These are phyloP conservation scores for Dacryopinax primogenitus DNA, from an alignment of 768 basidiomycete genomes.

Conservation along the genomic window DNA sequence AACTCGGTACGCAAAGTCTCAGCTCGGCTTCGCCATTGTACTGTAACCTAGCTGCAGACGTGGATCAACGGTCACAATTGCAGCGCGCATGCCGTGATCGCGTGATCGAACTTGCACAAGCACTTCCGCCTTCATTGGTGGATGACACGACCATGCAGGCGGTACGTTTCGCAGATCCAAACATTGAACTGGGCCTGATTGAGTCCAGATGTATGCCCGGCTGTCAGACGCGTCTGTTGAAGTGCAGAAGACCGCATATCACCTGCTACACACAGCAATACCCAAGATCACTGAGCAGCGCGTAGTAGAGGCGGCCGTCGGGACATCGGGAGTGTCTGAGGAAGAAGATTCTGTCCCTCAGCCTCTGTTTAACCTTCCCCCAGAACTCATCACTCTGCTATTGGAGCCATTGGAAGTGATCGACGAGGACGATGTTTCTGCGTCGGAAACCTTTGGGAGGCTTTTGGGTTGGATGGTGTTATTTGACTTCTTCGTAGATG, in stretches of 20 bases:
- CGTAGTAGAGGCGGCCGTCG: conserved; percentile 77
- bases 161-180: conserved; percentile 28
- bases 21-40: neutral
- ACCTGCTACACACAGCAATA: conserved; percentile 56
- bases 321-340: conserved; percentile 28
- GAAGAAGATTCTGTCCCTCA: conserved; percentile 31
- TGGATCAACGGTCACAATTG: neutral
- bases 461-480: conserved; percentile 84
- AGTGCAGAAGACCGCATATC: conserved; percentile 69
- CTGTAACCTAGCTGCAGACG: neutral
- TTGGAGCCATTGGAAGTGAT: conserved; percentile 35
- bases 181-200: neutral
- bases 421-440: conserved; percentile 26
- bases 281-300: conserved; percentile 64
- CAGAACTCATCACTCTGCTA: conserved; percentile 52
- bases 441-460: conserved; percentile 43
- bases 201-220: conserved; percentile 61
- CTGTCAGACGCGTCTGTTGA: conserved; percentile 48
- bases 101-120: conserved; percentile 53
- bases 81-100: conserved; percentile 30
- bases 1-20: conserved; percentile 35
- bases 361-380: conserved; percentile 41
- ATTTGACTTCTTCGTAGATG: conserved; percentile 70
- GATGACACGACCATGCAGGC: conserved; percentile 51
- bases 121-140: conserved; percentile 48